Base-by-base conservation (phyloP, 2,329 filamentous ascomycete genomes). In the Zalaria sp. region DNA sequence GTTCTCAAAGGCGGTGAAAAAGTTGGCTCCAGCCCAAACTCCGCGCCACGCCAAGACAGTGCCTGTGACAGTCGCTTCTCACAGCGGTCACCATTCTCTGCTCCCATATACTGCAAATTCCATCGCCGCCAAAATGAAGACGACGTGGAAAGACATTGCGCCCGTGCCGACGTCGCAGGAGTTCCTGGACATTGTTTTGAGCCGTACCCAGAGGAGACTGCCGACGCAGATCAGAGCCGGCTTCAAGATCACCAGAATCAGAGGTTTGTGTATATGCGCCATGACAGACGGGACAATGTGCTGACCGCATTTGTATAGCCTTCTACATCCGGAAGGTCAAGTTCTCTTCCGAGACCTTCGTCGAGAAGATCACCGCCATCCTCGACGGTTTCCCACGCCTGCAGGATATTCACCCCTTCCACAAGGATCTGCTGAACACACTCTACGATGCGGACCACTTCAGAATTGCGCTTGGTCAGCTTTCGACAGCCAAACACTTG, bases 271-370 rank as follows among this genome's bases (percentile, higher is more conserved):
- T 49, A 51, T 5, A 18, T 26, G 7, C 36, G n/a, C 27, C 34
- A 27, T 5, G 28, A 25, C 27, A 7, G 9, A n/a, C 28, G 25
- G 5, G 25, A 26, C 32, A 31, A n/a, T 10, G 49, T 40, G 42
- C 45, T 57, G 39, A 51, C 43, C n/a, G 26, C 31, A 4, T 37
- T 9, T 4, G 11, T 25, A 46, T 45, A 80, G 82, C 77, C 39
- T 96, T 96, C 68, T 96, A 96, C 65, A 95, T 89, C 37, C 74
- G 91, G 62, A 96, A 96, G 67, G 88, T 95, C 73, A 96, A 96
- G 67, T 98, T 87, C 67, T 95, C 91, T 4, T 81, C 89, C 58
- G 91, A 98, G 68, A 96, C 89, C 35, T 95, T 95, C 64, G 79
- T 80, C 50, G 91, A 98, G 63, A 96, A 96, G 67, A 79, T 98